A percentile compares a stretch with the other conserved stretches of the same genome.
Evolutionary conservation across 768 basidiomycete species (phyloP).

Genomic region (Tricholoma sp.): DNA sequence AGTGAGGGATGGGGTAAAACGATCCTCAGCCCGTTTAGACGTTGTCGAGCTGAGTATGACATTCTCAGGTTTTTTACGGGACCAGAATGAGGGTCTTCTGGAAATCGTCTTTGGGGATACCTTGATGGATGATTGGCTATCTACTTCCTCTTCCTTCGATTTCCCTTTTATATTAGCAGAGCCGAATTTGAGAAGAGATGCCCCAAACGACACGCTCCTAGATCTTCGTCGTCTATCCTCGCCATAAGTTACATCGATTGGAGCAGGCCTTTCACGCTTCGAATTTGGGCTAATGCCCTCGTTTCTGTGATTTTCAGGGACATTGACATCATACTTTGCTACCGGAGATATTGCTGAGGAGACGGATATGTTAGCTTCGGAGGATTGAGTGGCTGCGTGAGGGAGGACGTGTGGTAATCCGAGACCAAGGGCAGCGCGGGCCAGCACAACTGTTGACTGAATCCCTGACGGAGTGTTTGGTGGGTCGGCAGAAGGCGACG

Average conservation of each 20-base stretch:
- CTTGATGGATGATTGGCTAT: conserved; percentile 1
- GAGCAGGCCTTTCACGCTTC: conserved; percentile 16
- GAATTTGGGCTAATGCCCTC: conserved; percentile 48
- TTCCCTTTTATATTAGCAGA: conserved; percentile 39
- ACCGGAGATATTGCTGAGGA: conserved; percentile 19
- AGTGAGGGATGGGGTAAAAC: conserved; percentile 20
- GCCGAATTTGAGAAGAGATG: conserved; percentile 33
- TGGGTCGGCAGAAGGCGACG: conserved; percentile 17
- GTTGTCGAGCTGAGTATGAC: conserved; percentile 6
- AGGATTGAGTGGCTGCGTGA: conserved; percentile 32
- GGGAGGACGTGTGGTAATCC: conserved; percentile 54
- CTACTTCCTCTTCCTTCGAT: conserved; percentile 32
- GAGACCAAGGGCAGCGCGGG: conserved; percentile 54
- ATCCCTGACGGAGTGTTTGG: conserved; percentile 9
- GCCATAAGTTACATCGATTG: conserved; percentile 5
- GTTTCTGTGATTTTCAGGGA: conserved; percentile 36
- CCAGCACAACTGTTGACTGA: conserved; percentile 36
- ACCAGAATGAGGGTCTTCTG: conserved; percentile 68
- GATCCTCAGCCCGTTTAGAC: conserved; percentile 8
- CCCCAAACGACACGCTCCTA: conserved; percentile 57
- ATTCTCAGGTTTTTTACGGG: conserved; percentile 38
- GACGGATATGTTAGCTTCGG: conserved; percentile 48
- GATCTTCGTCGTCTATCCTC: conserved; percentile 25
- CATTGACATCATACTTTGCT: conserved; percentile 4
- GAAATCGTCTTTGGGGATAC: conserved; percentile 33